Conservation (phyloP, 2,329 filamentous ascomycete genomes). For the Ophiostoma perfectum region DNA sequence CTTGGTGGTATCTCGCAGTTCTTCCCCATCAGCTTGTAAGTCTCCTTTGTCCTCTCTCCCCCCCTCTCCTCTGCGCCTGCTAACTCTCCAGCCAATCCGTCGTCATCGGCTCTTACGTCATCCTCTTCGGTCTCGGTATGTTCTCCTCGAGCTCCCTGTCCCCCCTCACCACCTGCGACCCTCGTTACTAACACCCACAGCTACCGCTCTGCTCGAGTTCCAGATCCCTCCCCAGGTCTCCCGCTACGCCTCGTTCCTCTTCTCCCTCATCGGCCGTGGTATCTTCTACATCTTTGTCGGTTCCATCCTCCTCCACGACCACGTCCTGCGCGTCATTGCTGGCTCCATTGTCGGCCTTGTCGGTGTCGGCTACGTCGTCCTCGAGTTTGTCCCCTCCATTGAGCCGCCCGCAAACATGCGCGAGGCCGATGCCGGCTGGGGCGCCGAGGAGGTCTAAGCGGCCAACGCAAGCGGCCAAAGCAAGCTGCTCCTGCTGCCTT, state of each 20-base stretch:
- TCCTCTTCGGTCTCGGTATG: slow-evolving; percentile 82
- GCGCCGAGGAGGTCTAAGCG: slow-evolving; percentile 65
- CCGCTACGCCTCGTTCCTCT: slow-evolving; percentile 94
- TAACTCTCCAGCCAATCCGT: slow-evolving; percentile 53
- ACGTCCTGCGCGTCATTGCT: slow-evolving; percentile 64
- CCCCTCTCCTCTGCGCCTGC: slow-evolving; percentile 17
- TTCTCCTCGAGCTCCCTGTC: slow-evolving; percentile 7
- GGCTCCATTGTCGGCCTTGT: slow-evolving; percentile 72
- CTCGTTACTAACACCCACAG: slow-evolving; percentile 35
- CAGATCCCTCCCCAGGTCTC: slow-evolving; percentile 89
- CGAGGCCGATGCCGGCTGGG: slow-evolving; percentile 69
- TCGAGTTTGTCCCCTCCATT: slow-evolving; percentile 73
- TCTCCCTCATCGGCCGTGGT: slow-evolving; percentile 93
- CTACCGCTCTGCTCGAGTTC: slow-evolving; percentile 76
- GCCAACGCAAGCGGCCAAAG: neutral
- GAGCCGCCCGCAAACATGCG: slow-evolving; percentile 79
- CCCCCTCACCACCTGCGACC: neutral
- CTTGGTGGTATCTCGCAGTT: slow-evolving; percentile 75
- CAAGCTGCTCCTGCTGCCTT: neutral
- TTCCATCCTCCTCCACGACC: slow-evolving; percentile 68
- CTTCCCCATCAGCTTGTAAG: slow-evolving; percentile 57
- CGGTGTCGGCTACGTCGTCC: slow-evolving; percentile 69
- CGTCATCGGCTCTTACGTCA: slow-evolving; percentile 79
- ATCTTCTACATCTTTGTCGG: slow-evolving; percentile 97
- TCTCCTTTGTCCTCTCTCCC: slow-evolving; percentile 26